These are phyloP conservation scores for Amanita subjunquillea DNA, from an alignment of 768 basidiomycete species.

Conservation along the genomic window DNA sequence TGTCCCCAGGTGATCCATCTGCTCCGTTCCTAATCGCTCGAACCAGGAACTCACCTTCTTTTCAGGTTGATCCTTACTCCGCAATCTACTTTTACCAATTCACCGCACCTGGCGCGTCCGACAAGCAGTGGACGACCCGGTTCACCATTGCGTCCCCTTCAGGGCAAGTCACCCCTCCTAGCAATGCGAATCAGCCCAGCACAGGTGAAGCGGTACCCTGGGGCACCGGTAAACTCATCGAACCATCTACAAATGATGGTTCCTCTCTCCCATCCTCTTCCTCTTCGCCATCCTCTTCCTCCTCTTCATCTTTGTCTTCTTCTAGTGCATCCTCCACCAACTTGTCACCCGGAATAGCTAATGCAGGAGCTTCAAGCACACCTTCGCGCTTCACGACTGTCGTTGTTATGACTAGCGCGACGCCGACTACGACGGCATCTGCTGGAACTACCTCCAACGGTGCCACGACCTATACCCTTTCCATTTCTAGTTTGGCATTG, in stretches of 20 bases:
- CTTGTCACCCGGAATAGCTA: no score
- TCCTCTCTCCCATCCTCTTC: no score
- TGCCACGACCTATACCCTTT: not conserved
- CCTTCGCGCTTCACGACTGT: not conserved
- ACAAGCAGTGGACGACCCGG: constrained; percentile 60
- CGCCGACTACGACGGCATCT: not conserved
- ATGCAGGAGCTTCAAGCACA: not conserved
- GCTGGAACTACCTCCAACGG: not conserved
- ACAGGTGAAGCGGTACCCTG: constrained; percentile 47
- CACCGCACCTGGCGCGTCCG: constrained; percentile 28
- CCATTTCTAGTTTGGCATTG: not conserved
- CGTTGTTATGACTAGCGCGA: not conserved
- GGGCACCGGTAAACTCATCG: constrained; percentile 52
- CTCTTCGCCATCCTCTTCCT: not conserved
- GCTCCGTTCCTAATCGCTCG: not conserved
- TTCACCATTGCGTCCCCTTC: constrained; percentile 56
- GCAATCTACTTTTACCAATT: constrained; percentile 80
- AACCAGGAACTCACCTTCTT: not conserved
- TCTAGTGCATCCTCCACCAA: constrained; percentile 4
- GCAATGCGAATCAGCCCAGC: constrained; percentile 42
- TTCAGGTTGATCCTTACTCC: constrained; percentile 51
- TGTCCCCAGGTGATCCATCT: constrained; percentile 51
- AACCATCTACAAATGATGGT: constrained; percentile 15
- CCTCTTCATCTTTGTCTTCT: constrained; percentile 3
- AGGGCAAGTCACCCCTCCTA: constrained; percentile 35